Conservation (phyloP, 1,139 yeast species). For the Suhomyces taliae region DNA sequence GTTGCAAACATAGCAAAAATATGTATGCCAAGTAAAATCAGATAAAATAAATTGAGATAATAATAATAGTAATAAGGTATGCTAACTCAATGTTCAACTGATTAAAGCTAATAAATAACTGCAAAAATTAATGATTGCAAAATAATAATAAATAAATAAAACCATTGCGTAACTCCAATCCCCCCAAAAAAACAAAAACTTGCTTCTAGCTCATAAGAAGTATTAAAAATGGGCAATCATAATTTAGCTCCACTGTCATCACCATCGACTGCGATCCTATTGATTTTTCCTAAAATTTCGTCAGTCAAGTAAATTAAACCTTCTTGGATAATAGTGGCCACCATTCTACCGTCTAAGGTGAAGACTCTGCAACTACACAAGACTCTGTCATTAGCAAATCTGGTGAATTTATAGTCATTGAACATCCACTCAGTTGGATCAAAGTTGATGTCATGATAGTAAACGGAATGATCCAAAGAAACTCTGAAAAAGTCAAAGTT, state of each 20-base stretch:
- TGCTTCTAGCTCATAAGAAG: background rate
- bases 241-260: slow-evolving; percentile 1
- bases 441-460: slow-evolving; percentile 36
- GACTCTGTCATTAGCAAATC: slow-evolving; percentile 36
- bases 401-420: slow-evolving; percentile 35
- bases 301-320: slow-evolving; percentile 33
- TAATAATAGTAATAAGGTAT: too few species aligned
- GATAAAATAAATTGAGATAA: too few species aligned
- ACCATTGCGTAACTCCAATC: too few species aligned
- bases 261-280: background rate
- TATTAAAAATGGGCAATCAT: background rate
- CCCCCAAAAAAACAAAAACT: too few species aligned
- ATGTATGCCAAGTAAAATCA: too few species aligned
- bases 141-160: too few species aligned
- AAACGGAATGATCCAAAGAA: slow-evolving; percentile 43
- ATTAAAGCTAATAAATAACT: too few species aligned
- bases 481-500: slow-evolving; percentile 34
- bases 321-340: slow-evolving; percentile 39
- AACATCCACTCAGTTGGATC: slow-evolving; percentile 43
- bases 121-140: too few species aligned
- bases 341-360: slow-evolving; percentile 30
- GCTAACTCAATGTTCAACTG: too few species aligned
- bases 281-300: slow-evolving; percentile 19
- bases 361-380: slow-evolving; percentile 29
- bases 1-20: too few species aligned